Evolutionary conservation across 2,329 filamentous ascomycete species (phyloP).

Genomic region (Westerdykella sp.): DNA sequence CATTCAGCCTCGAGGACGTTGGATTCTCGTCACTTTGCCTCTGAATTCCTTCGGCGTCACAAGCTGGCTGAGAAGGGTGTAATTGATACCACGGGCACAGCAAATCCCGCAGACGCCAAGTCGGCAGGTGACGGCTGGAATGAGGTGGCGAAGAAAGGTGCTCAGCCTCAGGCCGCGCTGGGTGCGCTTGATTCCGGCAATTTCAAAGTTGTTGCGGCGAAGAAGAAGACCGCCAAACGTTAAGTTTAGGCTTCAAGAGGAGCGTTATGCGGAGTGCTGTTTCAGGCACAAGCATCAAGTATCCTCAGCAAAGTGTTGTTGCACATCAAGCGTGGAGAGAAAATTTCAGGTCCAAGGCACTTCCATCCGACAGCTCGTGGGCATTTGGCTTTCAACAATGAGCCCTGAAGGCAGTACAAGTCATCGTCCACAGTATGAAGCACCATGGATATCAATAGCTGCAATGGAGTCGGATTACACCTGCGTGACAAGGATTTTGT

Average conservation of each 20-base stretch:
- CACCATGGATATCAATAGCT: too few species aligned
- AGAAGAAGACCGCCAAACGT: slow-evolving; percentile 68
- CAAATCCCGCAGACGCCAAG: slow-evolving; percentile 43
- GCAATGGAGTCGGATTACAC: too few species aligned
- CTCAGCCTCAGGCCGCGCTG: slow-evolving; percentile 44
- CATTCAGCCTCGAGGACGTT: slow-evolving; percentile 83
- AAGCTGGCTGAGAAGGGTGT: slow-evolving; percentile 90
- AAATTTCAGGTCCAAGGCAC: too few species aligned
- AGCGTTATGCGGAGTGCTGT: too few species aligned
- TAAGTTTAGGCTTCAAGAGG: slow-evolving; percentile 8
- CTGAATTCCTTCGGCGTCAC: slow-evolving; percentile 89
- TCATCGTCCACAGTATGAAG: too few species aligned
- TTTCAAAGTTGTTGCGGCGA: slow-evolving; percentile 86
- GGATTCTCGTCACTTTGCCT: slow-evolving; percentile 86
- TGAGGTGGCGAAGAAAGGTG: slow-evolving; percentile 96
- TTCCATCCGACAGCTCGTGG: too few species aligned
- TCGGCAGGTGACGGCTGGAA: slow-evolving; percentile 71
- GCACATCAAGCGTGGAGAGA: too few species aligned
- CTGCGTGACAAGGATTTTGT: too few species aligned
- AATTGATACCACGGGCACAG: slow-evolving; percentile 60
- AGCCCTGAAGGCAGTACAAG: too few species aligned
- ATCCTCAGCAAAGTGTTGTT: too few species aligned
- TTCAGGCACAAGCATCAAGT: too few species aligned
- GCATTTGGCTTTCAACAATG: too few species aligned
- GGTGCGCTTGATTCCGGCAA: slow-evolving; percentile 47